These are phyloP conservation scores for Hypseocharis bilobata DNA, from an alignment of 441 rosid species.

Conservation along the genomic window DNA sequence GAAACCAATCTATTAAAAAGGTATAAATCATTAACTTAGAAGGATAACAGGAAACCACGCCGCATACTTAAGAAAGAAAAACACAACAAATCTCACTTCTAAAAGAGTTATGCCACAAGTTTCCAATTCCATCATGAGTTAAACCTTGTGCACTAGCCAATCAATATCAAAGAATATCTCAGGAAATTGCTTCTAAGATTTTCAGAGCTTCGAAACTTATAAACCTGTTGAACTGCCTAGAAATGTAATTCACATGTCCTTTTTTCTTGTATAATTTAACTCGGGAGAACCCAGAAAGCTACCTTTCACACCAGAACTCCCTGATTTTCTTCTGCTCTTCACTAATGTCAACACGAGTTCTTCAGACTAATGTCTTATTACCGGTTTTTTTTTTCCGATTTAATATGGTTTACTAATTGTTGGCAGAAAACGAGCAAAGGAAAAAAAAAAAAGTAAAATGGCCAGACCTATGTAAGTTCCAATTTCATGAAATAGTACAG, in stretches of 20 bases:
- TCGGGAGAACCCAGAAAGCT: background rate
- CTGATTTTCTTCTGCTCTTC: too few species aligned
- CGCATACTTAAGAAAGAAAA: background rate
- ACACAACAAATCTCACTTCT: background rate
- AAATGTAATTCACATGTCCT: background rate
- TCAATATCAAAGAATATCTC: background rate
- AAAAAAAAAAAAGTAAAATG: background rate
- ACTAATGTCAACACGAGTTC: background rate
- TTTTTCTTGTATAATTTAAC: background rate
- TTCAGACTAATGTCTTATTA: background rate
- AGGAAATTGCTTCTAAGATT: background rate
- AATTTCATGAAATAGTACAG: background rate
- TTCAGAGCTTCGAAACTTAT: background rate
- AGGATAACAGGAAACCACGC: background rate
- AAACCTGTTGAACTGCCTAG: background rate
- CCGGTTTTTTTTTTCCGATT: too few species aligned
- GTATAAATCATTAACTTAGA: background rate
- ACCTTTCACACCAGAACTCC: background rate
- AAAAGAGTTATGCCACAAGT: background rate
- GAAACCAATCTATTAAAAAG: background rate
- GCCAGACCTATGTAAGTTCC: background rate
- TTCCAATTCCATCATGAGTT: background rate
- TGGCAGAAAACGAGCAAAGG: background rate
- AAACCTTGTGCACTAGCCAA: background rate
- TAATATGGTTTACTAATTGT: background rate